phyloP scores from a whole-genome alignment of 2,329 filamentous ascomycete genomes.

The Penicillium sp. region DNA sequence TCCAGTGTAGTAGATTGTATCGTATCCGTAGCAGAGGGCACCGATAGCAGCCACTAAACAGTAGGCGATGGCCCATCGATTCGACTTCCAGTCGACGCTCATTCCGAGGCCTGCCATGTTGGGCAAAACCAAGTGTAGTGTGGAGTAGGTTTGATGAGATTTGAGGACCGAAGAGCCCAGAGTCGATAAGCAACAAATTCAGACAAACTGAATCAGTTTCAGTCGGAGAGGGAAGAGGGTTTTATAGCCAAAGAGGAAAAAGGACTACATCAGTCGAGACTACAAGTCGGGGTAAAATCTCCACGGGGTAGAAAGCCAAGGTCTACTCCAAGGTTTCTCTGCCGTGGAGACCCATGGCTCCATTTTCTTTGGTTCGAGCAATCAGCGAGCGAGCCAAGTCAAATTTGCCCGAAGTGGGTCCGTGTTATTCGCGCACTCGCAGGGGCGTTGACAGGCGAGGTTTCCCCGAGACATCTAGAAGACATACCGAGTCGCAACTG shows the following conservation, averaged over 20 bases:
- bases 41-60: conserved; percentile 30
- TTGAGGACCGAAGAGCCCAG: not conserved
- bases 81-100: conserved; percentile 18
- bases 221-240: not conserved
- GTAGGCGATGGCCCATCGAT: conserved; percentile 28
- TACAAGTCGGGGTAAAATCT: conserved; percentile 1
- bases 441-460: not conserved
- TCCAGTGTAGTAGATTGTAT: conserved; percentile 33
- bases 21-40: conserved; percentile 31
- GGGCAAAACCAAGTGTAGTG: not conserved
- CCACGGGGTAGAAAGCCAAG: not conserved
- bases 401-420: not conserved
- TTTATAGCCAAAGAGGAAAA: not conserved
- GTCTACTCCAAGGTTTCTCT: not conserved
- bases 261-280: not conserved
- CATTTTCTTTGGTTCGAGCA: not conserved
- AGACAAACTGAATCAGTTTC: not conserved
- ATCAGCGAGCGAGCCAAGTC: not conserved
- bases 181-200: not conserved
- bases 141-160: not conserved
- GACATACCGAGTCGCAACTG: not conserved
- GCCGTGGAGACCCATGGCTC: not conserved
- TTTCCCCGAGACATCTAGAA: not conserved
- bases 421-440: not conserved
- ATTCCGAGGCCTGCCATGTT: conserved; percentile 12